These are phyloP conservation scores for Ophiostoma triangulosporum DNA, from an alignment of 2,329 filamentous ascomycete species.

Conservation along the genomic window DNA sequence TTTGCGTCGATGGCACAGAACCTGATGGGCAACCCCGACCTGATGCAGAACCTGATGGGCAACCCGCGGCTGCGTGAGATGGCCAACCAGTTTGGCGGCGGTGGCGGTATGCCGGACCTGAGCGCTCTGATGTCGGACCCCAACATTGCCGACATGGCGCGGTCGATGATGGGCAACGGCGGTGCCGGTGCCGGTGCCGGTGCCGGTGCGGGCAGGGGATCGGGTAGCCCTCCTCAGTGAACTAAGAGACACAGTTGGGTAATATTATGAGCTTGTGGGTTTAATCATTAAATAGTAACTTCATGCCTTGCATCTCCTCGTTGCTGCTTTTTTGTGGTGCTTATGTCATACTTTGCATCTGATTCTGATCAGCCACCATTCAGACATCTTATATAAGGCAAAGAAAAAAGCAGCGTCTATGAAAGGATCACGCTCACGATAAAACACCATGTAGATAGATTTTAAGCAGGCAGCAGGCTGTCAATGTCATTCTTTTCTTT, in stretches of 20 bases:
- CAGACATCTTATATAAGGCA: too few relatives aligned
- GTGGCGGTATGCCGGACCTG: constrained; percentile 65
- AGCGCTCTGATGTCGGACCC: constrained; percentile 81
- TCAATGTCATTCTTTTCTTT: too few relatives aligned
- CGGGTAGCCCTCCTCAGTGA: neutral
- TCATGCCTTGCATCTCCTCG: too few relatives aligned
- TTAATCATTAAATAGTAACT: neutral
- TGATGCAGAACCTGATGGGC: constrained; percentile 85
- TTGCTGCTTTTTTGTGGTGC: too few relatives aligned
- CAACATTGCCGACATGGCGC: constrained; percentile 65
- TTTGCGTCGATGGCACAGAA: constrained; percentile 95
- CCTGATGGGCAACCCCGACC: constrained; percentile 90
- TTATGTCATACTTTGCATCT: too few relatives aligned
- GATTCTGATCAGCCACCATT: too few relatives aligned
- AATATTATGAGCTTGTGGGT: too few relatives aligned
- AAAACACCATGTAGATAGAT: too few relatives aligned
- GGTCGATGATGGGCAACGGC: constrained; percentile 19
- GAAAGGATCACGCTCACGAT: too few relatives aligned
- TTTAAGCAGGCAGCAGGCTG: too few relatives aligned
- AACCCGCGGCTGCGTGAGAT: constrained; percentile 82
- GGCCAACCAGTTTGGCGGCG: constrained; percentile 63
- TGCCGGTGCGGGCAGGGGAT: constrained; percentile 3
- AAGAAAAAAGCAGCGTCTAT: too few relatives aligned
- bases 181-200: constrained; percentile 7
- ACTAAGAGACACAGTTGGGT: too few relatives aligned